Conservation (phyloP, 768 basidiomycete genomes). For the Mycena latifolia region DNA sequence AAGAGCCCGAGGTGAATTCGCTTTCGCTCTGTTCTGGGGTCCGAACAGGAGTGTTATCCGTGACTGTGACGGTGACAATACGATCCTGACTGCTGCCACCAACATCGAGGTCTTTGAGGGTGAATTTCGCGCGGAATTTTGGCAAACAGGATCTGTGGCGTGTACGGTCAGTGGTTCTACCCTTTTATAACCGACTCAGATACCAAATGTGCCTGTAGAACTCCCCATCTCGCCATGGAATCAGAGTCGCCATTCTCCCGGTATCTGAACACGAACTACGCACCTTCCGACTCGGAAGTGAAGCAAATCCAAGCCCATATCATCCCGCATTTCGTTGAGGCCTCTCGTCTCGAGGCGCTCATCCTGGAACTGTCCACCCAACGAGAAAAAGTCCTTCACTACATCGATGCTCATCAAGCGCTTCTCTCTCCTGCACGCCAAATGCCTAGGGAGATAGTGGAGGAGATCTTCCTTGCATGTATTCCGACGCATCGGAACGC, state of each 20-base stretch:
- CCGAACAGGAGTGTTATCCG: too few relatives aligned
- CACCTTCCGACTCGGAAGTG: background rate
- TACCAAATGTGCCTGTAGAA: too few relatives aligned
- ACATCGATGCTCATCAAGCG: slow-evolving; percentile 38
- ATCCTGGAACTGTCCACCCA: background rate
- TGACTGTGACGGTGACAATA: too few relatives aligned
- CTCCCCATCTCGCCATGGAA: background rate
- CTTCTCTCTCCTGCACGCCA: slow-evolving; percentile 38
- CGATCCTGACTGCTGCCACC: too few relatives aligned
- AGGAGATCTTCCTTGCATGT: slow-evolving; percentile 18
- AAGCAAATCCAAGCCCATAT: background rate
- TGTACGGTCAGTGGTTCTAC: too few relatives aligned
- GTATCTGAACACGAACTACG: slow-evolving; percentile 2
- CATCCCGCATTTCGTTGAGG: background rate
- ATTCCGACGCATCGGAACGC: slow-evolving; percentile 21
- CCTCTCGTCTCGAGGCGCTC: slow-evolving; percentile 2
- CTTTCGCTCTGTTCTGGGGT: too few relatives aligned
- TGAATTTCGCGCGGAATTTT: too few relatives aligned
- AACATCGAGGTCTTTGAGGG: too few relatives aligned
- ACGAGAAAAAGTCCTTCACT: background rate
- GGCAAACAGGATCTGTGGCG: too few relatives aligned
- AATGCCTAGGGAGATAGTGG: slow-evolving; percentile 13
- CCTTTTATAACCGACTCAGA: too few relatives aligned
- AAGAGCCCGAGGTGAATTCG: too few relatives aligned
- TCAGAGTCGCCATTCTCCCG: background rate